Evolutionary conservation across 306 rosid species (phyloP), one percentile per base, ranked within the genome.

Genomic region (Gastrolobium villosum): DNA sequence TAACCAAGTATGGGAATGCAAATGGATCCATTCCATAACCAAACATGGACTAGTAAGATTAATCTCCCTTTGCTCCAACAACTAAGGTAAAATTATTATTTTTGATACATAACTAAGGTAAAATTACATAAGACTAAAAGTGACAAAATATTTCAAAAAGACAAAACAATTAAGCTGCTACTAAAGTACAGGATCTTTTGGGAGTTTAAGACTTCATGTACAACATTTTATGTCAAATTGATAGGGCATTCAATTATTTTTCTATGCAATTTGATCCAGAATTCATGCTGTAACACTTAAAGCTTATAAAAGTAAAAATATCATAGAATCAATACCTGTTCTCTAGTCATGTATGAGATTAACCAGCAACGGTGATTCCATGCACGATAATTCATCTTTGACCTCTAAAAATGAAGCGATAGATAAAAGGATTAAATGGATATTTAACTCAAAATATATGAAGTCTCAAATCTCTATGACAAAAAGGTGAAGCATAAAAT

Each of bases 351-450:
- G 88, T 89, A 82, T 61, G 87, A 76, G 78, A 91, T 88, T 81
- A 95, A 84, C 98, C 97, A 91, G 90, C 92, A 79, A 4, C 98
- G 87, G 71, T 95, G 93, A 79, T 87, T 92, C 98, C 98, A 95
- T 78, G 98, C 99, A 75, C 97, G 96, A 74, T 92, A 91, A 81
- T 95, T 95, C 98, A 92, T 95, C 87, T 92, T 95, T 61, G 88
- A 91, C 76, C 89, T 87, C 99, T 95, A 87, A 49, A 81, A 76
- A 79, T 66, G 66, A 73, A 75, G 71, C 40, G 79, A 78, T 61
- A 72, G 13, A 40, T 64, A 62, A 7, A 14, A 76, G 45, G 77
- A 57, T 79, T 11, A 37, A 59, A 59, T 79, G 41, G 67, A 69
- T 52, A 64, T 52, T 15, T 36, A 71, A 78, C 60, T 60, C 53